Base-by-base conservation (phyloP, 768 basidiomycete genomes). In the Podaxis carcinomalis region DNA sequence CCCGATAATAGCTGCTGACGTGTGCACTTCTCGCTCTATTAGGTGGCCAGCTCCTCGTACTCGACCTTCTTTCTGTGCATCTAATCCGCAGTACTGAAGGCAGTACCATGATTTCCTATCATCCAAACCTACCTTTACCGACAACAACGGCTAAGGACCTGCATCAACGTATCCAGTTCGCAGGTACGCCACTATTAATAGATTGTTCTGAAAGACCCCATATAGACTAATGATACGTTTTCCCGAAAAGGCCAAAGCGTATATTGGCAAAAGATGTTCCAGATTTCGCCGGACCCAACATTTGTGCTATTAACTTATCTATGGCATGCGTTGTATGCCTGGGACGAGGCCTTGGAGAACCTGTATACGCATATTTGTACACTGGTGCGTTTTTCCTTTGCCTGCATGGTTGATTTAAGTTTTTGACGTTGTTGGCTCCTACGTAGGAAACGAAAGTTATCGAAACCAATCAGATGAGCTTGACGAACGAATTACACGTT, bases 301-400 rank as follows among this genome's bases (percentile, higher is more conserved):
- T 83, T 85, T 60, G 63, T 85, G 0, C 70, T 86, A 21, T 68
- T 87, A 9, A 74, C 78, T 4, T 79, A 80, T 40, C 68, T 86
- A 19, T 86, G 84, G 85, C 81, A 86, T 57, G 79, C 83, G 0
- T 61, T 86, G 50, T 87, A 86, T 63, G 80, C 82, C 0, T 87
- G 84, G 83, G 85, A 87, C 57, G 79, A 86, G 66, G 77, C 83
- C 0, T 67, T 87, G 7, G 85, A 85, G 62, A 69, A 74, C 36
- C 69, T 87, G 5, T 85, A 84, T 59, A 63, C 67, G 0, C 79
- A 85, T 66, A 78, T 86, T 25, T 80, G 75, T 65, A 67, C 63
- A 39, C 70, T 85, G 25, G 84, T 85, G 61, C 55, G 79, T 67
- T 25, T 36, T 37, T 11, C 37, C 16, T n/a, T 46, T 40, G 25